phyloP scores from a whole-genome alignment of 169 alveolate species.

The Blepharisma undulans region DNA sequence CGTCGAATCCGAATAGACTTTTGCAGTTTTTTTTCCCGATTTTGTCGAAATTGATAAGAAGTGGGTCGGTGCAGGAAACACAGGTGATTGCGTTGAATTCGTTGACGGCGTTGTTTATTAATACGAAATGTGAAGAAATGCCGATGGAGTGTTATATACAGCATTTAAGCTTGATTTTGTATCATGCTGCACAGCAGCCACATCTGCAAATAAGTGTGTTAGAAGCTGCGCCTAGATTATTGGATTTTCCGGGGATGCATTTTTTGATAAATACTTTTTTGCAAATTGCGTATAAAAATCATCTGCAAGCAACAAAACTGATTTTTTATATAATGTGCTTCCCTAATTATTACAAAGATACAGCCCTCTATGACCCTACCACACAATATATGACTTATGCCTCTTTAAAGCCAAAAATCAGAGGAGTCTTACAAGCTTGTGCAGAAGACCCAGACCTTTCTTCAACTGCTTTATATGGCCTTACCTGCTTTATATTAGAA shows the following conservation, averaged over 20 bases:
- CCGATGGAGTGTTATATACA: conserved; percentile 23
- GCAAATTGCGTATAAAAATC: background rate
- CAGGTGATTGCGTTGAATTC: background rate
- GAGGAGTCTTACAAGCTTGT: background rate
- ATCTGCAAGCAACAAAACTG: background rate
- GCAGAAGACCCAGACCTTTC: background rate
- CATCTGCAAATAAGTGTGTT: background rate
- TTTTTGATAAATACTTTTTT: background rate
- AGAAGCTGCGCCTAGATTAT: background rate
- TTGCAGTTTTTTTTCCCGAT: no score
- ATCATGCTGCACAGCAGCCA: background rate
- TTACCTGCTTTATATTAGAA: conserved; percentile 7
- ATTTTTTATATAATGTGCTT: conserved; percentile 3
- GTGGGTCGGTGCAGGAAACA: no score
- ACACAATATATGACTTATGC: background rate
- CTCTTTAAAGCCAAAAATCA: background rate
- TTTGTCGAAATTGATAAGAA: no score
- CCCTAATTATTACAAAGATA: conserved; percentile 18
- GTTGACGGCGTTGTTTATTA: background rate
- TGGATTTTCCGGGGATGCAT: conserved; percentile 29
- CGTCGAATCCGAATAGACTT: no score
- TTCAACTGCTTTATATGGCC: background rate
- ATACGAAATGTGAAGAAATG: background rate
- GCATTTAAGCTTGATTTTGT: background rate
- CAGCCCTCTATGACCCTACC: background rate